Evolutionary conservation across 2,329 filamentous ascomycete genomes (phyloP), one percentile per base, ranked within the genome.

Genomic region (Eutypella sp.): DNA sequence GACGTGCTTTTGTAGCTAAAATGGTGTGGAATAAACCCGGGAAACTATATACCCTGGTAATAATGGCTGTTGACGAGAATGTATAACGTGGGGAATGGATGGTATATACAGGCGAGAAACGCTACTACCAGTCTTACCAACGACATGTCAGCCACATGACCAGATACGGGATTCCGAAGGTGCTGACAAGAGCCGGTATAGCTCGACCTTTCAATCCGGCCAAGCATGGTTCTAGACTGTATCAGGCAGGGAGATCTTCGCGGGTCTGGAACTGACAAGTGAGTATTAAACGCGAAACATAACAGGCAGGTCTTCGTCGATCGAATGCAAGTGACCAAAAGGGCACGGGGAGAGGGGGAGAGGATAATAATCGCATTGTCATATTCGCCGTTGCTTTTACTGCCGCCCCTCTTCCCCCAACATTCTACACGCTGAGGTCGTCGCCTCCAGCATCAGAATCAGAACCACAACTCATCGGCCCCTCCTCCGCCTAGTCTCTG

Each of bases 241-340:
- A 42, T 22, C 40, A 47, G 18, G 15, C 46, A 31, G 42, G 44
- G 13, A 27, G 47, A 51, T 50, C 45, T 46, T 45, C 36, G 34
- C 33, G 43, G 50, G 47, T 51, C 47, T 50, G 50, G 50, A 54
- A 51, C 52, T 46, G 40, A 46, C 38, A 42, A 40, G 47, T 24
- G 41, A 39, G 34, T 48, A 37, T 42, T 40, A 48, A 27, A 27
- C 41, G 38, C 49, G 49, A 48, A 55, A 45, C 41, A 36, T 45
- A 51, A 50, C 42, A 24, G 44, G 51, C 40, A 52, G 47, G 44
- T 33, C 39, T 42, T 48, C 47, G 47, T 42, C 39, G 45, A 47
- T 59, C 46, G 15, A 51, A 16, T 39, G 36, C 20, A n/a, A 9
- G 20, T 9, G 19, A 39, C n/a, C 20, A 22, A 23, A 24, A 13